Base-by-base conservation (phyloP, 176 grass and related monocot species). In the Aegilops sharonensis region DNA sequence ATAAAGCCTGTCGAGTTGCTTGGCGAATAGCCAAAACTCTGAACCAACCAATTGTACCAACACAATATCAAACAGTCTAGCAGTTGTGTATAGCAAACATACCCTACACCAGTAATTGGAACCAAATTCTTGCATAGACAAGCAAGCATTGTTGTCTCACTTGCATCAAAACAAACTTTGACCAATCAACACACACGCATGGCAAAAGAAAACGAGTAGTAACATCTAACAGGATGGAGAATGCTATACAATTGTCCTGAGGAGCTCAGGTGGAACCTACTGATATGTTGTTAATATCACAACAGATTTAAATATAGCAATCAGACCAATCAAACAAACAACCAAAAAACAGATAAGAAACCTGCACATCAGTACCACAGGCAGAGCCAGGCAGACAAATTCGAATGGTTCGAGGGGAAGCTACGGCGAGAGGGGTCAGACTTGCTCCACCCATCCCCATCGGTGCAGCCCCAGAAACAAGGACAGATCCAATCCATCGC, bases 401-500 rank as follows among this genome's bases (percentile, higher is more conserved):
- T 56, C 59, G 72, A 77, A 85, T 6, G 32, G 42, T 78, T 42
- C 12, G 2, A 15, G 11, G 11, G 31, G 3, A 78, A 64, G 61
- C 23, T 12, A 42, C 9, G 71, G 56, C 13, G 0, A 17, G 29
- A 8, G 54, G 78, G 78, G 62, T 31, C 70, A 71, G 47, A 4
- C 48, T 70, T 73, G 14, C 36, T 36, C 11, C 48, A 18, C 17
- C 31, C 81, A 77, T 45, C 20, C 48, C 17, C 86, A 37, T 36
- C 31, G n/a, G n/a, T n/a, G 11, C 63, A 71, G 6, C 82, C 70
- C 17, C 54, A 15, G 9, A 62, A 69, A 52, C 5, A 54, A 61
- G 24, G 9, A 54, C 50, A 63, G 87, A 92, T 89, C 84, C 74
- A 84, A 24, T 34, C 25, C 8, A 39, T 62, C 68, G 27, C 47